Percentiles rank a stretch among this genome's conserved stretches.
Evolutionary conservation across 306 rosid species (phyloP).

Genomic region (Cucurbita ficifolia): DNA sequence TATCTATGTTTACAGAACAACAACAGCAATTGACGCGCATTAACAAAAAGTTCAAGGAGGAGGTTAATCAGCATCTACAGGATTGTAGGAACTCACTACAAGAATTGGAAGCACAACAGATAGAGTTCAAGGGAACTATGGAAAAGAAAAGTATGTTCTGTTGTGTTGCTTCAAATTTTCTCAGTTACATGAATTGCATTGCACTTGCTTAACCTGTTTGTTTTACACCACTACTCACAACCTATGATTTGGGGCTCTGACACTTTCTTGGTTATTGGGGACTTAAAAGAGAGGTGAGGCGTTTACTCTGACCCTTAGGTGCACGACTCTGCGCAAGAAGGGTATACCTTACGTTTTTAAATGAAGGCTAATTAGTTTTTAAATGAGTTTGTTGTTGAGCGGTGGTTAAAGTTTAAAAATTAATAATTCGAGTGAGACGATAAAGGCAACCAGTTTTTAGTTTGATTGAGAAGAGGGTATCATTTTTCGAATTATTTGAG

Average conservation of each 20-base stretch:
- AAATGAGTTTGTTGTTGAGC: background rate
- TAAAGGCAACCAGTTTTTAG: background rate
- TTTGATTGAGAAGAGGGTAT: background rate
- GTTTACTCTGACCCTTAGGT: too few relatives aligned
- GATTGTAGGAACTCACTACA: conserved; percentile 56
- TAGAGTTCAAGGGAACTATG: conserved; percentile 54
- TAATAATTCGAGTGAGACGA: background rate
- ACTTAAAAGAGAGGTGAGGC: background rate
- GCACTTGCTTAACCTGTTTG: background rate
- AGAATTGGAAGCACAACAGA: conserved; percentile 53
- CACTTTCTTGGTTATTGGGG: background rate
- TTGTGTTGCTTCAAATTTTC: conserved; percentile 10
- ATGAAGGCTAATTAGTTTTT: background rate
- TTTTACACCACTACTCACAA: background rate
- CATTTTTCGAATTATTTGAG: background rate
- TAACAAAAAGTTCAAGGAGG: conserved; percentile 65
- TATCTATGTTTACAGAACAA: conserved; percentile 34
- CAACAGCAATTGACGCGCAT: conserved; percentile 54
- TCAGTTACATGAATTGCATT: background rate
- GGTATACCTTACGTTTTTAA: too few relatives aligned
- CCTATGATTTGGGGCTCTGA: background rate
- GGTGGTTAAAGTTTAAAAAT: background rate
- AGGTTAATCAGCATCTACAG: conserved; percentile 63
- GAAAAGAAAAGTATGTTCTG: conserved; percentile 62
- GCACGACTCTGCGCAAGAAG: too few relatives aligned